Conservation (phyloP, 2,329 filamentous ascomycete genomes). For the Cytospora piceicola region DNA sequence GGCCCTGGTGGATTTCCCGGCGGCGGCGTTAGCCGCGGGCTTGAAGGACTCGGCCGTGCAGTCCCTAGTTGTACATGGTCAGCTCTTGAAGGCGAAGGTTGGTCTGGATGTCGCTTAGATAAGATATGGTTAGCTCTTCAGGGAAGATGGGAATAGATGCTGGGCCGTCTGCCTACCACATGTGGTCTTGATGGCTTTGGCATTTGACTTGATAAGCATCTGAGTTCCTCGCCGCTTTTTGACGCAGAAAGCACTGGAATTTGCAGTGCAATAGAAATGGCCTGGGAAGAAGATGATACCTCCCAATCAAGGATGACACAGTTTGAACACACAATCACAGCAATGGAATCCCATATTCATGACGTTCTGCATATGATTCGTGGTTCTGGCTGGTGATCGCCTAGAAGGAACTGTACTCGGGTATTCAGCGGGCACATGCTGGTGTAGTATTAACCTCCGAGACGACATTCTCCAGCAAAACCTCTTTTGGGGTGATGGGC, state of each 20-base stretch:
- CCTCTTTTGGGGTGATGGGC: too few species aligned
- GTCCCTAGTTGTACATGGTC: slow-evolving; percentile 57
- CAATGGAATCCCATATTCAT: too few species aligned
- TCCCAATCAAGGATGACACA: too few species aligned
- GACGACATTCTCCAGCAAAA: too few species aligned
- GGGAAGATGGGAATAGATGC: background rate
- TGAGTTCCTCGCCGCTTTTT: background rate
- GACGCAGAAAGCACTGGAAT: background rate
- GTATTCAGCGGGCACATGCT: too few species aligned
- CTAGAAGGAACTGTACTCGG: too few species aligned
- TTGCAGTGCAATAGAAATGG: background rate
- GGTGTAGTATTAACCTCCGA: too few species aligned
- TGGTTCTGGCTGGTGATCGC: too few species aligned
- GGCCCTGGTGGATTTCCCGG: slow-evolving; percentile 76
- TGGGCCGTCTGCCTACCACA: background rate
- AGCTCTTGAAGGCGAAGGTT: slow-evolving; percentile 54
- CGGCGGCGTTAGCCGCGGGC: slow-evolving; percentile 46
- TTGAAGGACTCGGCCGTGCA: slow-evolving; percentile 52
- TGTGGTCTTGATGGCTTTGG: background rate
- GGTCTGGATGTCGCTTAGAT: slow-evolving; percentile 51
- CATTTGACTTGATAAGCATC: background rate
- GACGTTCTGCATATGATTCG: too few species aligned
- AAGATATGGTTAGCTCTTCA: background rate
- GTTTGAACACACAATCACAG: too few species aligned
- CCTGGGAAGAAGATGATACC: too few species aligned